These are phyloP conservation scores for Candida peoriensis DNA, from an alignment of 805 yeast genomes.

Conservation along the genomic window DNA sequence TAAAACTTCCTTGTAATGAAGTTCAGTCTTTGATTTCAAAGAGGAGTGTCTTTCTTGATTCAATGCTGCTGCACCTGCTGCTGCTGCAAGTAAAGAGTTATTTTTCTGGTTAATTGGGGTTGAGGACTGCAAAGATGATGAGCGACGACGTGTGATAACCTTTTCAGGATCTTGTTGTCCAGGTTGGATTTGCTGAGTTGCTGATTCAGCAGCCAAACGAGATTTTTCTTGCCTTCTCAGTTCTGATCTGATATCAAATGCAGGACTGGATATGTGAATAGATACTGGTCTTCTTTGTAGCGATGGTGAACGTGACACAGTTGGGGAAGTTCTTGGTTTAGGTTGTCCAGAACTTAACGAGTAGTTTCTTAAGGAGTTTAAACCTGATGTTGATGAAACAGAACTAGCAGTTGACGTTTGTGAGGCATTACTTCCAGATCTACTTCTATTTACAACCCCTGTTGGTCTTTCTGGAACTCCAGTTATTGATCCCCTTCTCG, in stretches of 20 bases:
- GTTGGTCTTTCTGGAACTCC: too few species aligned
- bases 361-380: slow-evolving; percentile 3
- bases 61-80: slow-evolving; percentile 21
- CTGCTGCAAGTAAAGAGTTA: slow-evolving; percentile 13
- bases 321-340: slow-evolving; percentile 13
- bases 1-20: background rate
- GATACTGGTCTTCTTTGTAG: slow-evolving; percentile 20
- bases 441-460: slow-evolving; percentile 9
- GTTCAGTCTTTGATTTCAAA: slow-evolving; percentile 11
- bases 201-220: slow-evolving; percentile 8
- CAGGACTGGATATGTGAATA: slow-evolving; percentile 19
- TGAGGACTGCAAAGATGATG: slow-evolving; percentile 10
- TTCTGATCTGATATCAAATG: slow-evolving; percentile 25
- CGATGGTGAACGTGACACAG: slow-evolving; percentile 18
- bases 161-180: slow-evolving; percentile 6
- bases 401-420: slow-evolving; percentile 4
- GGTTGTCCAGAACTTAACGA: slow-evolving; percentile 3
- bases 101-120: background rate
- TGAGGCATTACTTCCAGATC: slow-evolving; percentile 15
- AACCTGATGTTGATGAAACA: slow-evolving; percentile 1
- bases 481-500: too few species aligned
- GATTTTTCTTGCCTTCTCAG: slow-evolving; percentile 21
- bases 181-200: slow-evolving; percentile 1
- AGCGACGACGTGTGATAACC: slow-evolving; percentile 9
- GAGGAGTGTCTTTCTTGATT: slow-evolving; percentile 19